Evolutionary conservation across 2,329 filamentous ascomycete species (phyloP), one percentile per base, ranked within the genome.

Genomic region (Pleoardoris graminearum): DNA sequence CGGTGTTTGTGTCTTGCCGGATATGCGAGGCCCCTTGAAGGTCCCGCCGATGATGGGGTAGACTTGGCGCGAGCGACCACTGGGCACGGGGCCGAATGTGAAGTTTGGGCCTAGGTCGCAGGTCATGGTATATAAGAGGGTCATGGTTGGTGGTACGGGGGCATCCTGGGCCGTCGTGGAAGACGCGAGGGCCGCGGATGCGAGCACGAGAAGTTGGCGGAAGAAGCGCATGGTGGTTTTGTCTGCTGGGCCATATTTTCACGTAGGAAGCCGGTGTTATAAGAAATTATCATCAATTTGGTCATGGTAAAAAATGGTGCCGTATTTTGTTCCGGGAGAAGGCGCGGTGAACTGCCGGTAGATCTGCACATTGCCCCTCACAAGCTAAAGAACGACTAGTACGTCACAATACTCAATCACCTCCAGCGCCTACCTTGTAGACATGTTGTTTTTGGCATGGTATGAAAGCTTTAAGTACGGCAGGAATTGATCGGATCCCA

Each of bases 31-130:
- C 1, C 67, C 67, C n/a, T 60, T 62, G 57, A 70, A 69, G 1
- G 57, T 64, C 6, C 67, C 66, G n/a, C 66, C 65, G 3, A 63
- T 53, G 42, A 70, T 69, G 7, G 67, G 66, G 14, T 69, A 68
- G 10, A 66, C 63, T 14, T 62, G 57, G 23, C 67, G 63, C 25
- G 61, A 57, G 29, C 63, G 32, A 16, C 65, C 63, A 4, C 41
- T 63, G 0, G 63, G 65, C 1, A 66, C 50, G 3, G 59, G 46
- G 3, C 56, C 56, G 3, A 68, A 32, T 1, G 62, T 63, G 22
- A 68, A 66, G 5, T 61, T 39, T 1, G 61, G 49, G 8, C 63
- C 62, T 1, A 68, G 57, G 1, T 56, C 42, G 1, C 56, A 58
- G 37, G 58, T 53, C 61, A 67, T 66, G 22, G 55, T 57, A 19